A percentile compares a stretch with the other conserved stretches of the same genome.
Evolutionary conservation across 208 protist species (phyloP).

Genomic region (Acanthamoeba quina): DNA sequence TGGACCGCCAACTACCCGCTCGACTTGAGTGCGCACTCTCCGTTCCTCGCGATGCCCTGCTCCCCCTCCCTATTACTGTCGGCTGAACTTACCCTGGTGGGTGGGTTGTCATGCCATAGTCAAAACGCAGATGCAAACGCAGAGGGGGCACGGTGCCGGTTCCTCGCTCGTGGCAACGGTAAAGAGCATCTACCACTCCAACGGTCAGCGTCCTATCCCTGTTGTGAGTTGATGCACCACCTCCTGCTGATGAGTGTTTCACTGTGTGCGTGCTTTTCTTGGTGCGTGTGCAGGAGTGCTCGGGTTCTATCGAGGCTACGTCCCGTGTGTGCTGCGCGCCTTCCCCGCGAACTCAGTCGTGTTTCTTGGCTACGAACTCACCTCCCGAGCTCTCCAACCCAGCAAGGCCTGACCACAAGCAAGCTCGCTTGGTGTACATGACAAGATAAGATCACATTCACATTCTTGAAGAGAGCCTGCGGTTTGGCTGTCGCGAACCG

Average conservation of each 20-base stretch:
- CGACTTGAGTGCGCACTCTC: background rate
- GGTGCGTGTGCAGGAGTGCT: background rate
- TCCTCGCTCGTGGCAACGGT: background rate
- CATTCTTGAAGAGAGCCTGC: too few relatives aligned
- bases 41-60: background rate
- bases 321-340: slow-evolving; percentile 15
- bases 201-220: background rate
- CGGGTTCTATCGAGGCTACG: slow-evolving; percentile 24
- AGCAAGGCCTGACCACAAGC: background rate
- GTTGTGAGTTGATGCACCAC: background rate
- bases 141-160: background rate
- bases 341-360: slow-evolving; percentile 49
- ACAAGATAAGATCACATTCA: too few relatives aligned
- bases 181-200: background rate
- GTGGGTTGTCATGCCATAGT: background rate
- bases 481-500: too few relatives aligned
- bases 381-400: background rate
- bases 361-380: slow-evolving; percentile 35
- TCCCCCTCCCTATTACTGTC: too few relatives aligned
- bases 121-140: slow-evolving; percentile 42
- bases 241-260: background rate
- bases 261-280: too few relatives aligned
- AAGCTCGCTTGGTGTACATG: background rate
- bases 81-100: too few relatives aligned
- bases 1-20: slow-evolving; percentile 47